phyloP scores from a whole-genome alignment of 2,329 filamentous ascomycete genomes.

The Cladosporium sp. region DNA sequence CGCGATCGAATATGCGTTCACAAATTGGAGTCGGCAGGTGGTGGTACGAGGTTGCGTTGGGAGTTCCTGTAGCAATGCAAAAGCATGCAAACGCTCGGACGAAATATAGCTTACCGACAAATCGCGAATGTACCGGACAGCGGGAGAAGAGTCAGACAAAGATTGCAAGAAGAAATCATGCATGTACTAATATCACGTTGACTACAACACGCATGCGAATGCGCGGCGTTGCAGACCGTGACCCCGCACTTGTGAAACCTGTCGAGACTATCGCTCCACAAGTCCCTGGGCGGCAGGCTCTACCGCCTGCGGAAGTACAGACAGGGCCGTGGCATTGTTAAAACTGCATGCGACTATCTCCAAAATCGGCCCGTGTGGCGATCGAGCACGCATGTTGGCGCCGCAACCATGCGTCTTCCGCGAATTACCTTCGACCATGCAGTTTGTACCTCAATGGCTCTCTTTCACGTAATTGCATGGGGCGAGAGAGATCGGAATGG shows the following conservation, averaged over 20 bases:
- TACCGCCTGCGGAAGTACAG: not conserved
- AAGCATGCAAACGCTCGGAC: not conserved
- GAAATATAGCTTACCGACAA: not conserved
- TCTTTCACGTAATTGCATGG: not conserved
- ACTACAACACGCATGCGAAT: too few relatives aligned
- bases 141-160: not conserved
- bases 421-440: not conserved
- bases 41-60: not conserved
- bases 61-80: not conserved
- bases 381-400: not conserved
- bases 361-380: not conserved
- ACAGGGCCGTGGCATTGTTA: not conserved
- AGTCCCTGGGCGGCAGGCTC: not conserved
- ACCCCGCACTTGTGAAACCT: not conserved
- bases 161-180: not conserved
- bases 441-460: not conserved
- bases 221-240: not conserved
- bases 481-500: not conserved
- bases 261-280: not conserved
- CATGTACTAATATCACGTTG: too few relatives aligned
- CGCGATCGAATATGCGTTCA: conserved; percentile 22
- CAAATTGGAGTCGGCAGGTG: not conserved
- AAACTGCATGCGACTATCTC: not conserved
- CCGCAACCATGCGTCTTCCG: not conserved
- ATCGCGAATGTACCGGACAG: not conserved